Evolutionary conservation across 305 asterid genomes (phyloP).

Genomic region (Fraxinus latifolia): DNA sequence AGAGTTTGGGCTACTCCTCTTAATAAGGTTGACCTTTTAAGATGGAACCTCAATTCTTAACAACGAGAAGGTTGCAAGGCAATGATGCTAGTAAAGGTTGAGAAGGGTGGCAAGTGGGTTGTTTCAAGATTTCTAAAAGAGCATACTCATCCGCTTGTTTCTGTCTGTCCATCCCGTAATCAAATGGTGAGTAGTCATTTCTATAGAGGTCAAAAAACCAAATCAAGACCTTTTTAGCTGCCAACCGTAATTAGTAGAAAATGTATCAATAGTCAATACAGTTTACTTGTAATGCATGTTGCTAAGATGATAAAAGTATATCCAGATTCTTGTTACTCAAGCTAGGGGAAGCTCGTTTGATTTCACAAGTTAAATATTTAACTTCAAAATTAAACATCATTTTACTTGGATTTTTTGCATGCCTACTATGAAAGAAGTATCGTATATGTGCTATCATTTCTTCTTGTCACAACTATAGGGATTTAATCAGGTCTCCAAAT

Average conservation of each 20-base stretch:
- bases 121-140: conserved; percentile 34
- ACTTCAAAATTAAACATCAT: background rate
- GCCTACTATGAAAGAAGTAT: background rate
- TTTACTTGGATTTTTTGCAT: background rate
- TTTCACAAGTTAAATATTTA: background rate
- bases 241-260: background rate
- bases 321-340: background rate
- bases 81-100: conserved; percentile 34
- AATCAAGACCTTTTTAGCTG: background rate
- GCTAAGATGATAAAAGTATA: background rate
- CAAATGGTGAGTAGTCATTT: conserved; percentile 23
- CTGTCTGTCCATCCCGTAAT: conserved; percentile 18
- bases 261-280: background rate
- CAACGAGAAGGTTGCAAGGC: conserved; percentile 35
- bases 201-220: background rate
- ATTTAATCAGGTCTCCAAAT: background rate
- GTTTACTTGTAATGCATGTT: background rate
- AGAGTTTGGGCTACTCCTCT: no score
- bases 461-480: background rate
- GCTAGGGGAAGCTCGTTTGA: background rate
- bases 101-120: conserved; percentile 30
- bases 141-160: conserved; percentile 31
- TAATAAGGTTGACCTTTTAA: no score
- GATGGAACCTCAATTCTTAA: no score
- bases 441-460: background rate